Percentiles rank a stretch among this genome's conserved stretches.
Evolutionary conservation across 2,329 filamentous ascomycete genomes (phyloP).

Genomic region (Fusarium pseudograminearum): DNA sequence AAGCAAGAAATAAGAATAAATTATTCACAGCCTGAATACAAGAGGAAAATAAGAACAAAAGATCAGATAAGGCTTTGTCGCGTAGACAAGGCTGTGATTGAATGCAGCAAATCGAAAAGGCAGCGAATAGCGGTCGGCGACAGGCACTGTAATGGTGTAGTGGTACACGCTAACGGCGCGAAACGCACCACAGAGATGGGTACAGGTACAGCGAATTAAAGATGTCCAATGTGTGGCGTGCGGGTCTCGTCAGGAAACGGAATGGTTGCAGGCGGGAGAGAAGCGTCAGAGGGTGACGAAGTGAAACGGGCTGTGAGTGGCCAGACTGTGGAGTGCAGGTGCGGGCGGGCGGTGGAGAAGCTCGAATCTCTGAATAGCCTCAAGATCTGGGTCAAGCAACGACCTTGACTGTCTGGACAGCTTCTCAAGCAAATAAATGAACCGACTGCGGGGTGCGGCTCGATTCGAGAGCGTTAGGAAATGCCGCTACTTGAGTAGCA

Average conservation of each 20-base stretch:
- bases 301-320: constrained; percentile 45
- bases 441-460: constrained; percentile 38
- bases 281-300: constrained; percentile 39
- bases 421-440: constrained; percentile 39
- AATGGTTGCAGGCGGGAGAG: constrained; percentile 43
- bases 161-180: constrained; percentile 37
- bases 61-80: constrained; percentile 37
- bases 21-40: not conserved
- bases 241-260: constrained; percentile 39
- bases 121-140: constrained; percentile 37
- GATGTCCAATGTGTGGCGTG: constrained; percentile 16
- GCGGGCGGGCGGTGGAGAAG: constrained; percentile 44
- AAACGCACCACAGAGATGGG: constrained; percentile 35
- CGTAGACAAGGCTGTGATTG: constrained; percentile 40
- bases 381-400: constrained; percentile 48
- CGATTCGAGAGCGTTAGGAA: constrained; percentile 44
- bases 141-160: constrained; percentile 22
- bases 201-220: constrained; percentile 43
- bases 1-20: constrained; percentile 5
- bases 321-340: constrained; percentile 39
- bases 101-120: constrained; percentile 31
- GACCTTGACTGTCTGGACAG: constrained; percentile 26
- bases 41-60: constrained; percentile 2
- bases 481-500: constrained; percentile 50
- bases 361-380: constrained; percentile 56